Percentiles rank a stretch among this genome's conserved stretches.
These are phyloP conservation scores for Jatropha multifida DNA, from an alignment of 441 rosid species.

Conservation along the genomic window DNA sequence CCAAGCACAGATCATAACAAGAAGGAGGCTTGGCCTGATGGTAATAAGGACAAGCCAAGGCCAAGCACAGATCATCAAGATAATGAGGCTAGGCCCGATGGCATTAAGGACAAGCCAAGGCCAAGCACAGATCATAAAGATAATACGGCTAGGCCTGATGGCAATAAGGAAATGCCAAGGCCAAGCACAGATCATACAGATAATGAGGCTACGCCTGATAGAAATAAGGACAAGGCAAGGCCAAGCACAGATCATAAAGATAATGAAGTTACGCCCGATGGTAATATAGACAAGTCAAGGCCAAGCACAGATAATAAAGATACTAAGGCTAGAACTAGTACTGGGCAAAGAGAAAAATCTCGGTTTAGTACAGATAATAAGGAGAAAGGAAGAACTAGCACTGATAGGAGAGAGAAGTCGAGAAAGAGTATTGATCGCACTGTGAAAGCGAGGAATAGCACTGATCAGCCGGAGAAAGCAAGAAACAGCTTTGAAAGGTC, in stretches of 20 bases:
- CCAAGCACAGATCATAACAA: conserved; percentile 56
- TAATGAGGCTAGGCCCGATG: conserved; percentile 29
- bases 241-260: conserved; percentile 56
- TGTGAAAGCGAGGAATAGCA: conserved; percentile 49
- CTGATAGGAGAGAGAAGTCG: conserved; percentile 53
- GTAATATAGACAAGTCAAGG: conserved; percentile 32
- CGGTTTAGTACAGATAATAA: conserved; percentile 43
- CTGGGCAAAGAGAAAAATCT: conserved; percentile 55
- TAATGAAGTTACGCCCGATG: neutral
- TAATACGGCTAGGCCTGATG: conserved; percentile 29
- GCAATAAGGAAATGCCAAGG: conserved; percentile 19
- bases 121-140: conserved; percentile 57
- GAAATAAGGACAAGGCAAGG: conserved; percentile 19
- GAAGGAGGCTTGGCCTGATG: conserved; percentile 29
- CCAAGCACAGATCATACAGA: conserved; percentile 48
- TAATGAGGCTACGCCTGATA: neutral
- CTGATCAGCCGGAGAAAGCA: conserved; percentile 60
- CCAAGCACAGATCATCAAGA: conserved; percentile 57
- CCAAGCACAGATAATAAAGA: conserved; percentile 48
- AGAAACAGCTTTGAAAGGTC: conserved; percentile 90
- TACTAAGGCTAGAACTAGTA: conserved; percentile 43
- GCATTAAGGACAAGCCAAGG: conserved; percentile 21
- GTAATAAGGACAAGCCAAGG: conserved; percentile 20
- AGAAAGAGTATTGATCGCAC: conserved; percentile 51
- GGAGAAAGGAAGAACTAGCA: conserved; percentile 54